Evolutionary conservation across 2,329 filamentous ascomycete species (phyloP), one percentile per base, ranked within the genome.

Genomic region (Davidsoniella eucalypti): DNA sequence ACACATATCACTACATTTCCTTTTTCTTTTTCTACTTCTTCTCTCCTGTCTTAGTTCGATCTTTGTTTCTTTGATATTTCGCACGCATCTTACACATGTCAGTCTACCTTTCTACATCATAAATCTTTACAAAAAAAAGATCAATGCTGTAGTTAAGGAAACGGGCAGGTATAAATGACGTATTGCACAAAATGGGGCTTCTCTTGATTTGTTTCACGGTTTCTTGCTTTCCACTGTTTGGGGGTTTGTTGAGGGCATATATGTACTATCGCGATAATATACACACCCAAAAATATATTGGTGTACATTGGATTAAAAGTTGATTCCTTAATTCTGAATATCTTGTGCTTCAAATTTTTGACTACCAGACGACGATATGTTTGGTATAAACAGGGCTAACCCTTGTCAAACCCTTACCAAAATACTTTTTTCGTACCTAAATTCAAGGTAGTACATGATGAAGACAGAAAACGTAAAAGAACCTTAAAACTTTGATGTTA

Each of bases 1-100:
- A 33, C 17, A n/a, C 17, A 45, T 45, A 8, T 38, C 21, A 16
- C n/a, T 36, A 33, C 41, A 39, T 39, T 40, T 45, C 6, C 21
- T 45, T 26, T 41, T 26, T 21, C 21, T 21, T 21, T 16, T 29
- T 8, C 14, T 33, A 2, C 25, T 9, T 39, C 18, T 39, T 39
- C 26, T 18, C n/a, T 33, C 17, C 17, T 23, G 36, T 16, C 26
- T 44, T n/a, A 17, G 9, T 29, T 38, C 43, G n/a, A 12, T 21
- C 29, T 36, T 51, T 39, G 37, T 42, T 47, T 47, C 37, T 37
- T 47, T 47, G 42, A 41, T 41, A 33, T 33, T 33, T 33, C 10
- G n/a, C 25, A 38, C 37, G 21, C 18, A 38, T 47, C n/a, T 38
- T 47, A 38, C 33, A 37, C 12, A 14, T 18, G 40, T 41, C 26